Evolutionary conservation across 345 rosid species (phyloP), one percentile per base, ranked within the genome.

Genomic region (Brassica rapa): DNA sequence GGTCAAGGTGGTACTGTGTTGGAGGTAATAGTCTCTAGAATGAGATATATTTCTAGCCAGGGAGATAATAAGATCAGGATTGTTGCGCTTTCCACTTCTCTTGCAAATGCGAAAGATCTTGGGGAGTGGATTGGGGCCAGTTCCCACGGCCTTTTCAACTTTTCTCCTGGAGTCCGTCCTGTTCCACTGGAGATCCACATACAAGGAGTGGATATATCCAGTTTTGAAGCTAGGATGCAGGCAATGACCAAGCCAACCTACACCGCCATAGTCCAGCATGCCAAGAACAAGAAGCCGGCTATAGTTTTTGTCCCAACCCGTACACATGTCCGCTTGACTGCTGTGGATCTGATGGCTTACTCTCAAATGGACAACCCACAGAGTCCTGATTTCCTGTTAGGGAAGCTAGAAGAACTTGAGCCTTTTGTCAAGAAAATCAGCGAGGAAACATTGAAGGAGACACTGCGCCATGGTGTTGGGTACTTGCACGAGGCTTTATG

Each of bases 111-210:
- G 2, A 89, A 91, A 85, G 99, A 91, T 83, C 96, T 93, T 62
- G 98, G 99, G 30, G 98, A 93, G 78, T 95, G 98, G 99, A 91
- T 90, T 62, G 98, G 98, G 37, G 94, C 94, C 78, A 86, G 93
- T 80, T 91, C 98, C 62, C 93, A 91, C 7, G 97, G 98, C 60
- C 94, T 95, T 82, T 93, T 93, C 84, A 93, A 91, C 85, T 95
- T 93, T 72, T 89, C 94, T 19, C 97, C 98, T 6, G 92, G 90
- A 57, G 98, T 90, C 35, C 97, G 96, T 46, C 98, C 97, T 80
- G 98, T 92, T 23, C 99, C 99, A 12, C 70, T 95, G 75, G 98
- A 95, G 84, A 92, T 92, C 76, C 97, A 91, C 85, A 88, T 95
- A 63, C 98, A 90, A 81, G 99, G 93, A 41, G 89, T 91, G 61